Evolutionary conservation across 768 basidiomycete genomes (phyloP).

Genomic region (Psilocybe tampanensis): DNA sequence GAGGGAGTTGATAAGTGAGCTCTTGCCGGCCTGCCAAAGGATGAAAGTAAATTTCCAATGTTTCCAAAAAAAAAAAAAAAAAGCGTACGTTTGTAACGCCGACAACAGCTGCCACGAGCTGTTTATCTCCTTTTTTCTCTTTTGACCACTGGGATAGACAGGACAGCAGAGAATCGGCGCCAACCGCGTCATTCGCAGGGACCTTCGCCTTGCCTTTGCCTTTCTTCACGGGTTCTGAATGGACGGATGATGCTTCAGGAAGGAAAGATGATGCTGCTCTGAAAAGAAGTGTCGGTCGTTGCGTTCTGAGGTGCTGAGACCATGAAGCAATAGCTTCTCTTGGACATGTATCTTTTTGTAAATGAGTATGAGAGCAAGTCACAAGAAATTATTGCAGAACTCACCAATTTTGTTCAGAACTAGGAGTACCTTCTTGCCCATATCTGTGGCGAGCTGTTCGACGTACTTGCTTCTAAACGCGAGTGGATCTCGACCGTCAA

Average conservation of each 20-base stretch:
- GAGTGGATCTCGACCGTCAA: slow-evolving; percentile 85
- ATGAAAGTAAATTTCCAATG: not conserved
- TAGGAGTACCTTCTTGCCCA: slow-evolving; percentile 52
- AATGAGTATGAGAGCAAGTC: not conserved
- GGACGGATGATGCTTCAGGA: slow-evolving; percentile 32
- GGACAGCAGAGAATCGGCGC: slow-evolving; percentile 52
- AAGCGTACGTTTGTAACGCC: slow-evolving; percentile 78
- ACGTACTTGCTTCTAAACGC: slow-evolving; percentile 66
- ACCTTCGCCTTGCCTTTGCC: slow-evolving; percentile 49
- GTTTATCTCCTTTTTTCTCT: slow-evolving; percentile 47
- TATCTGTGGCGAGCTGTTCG: slow-evolving; percentile 52
- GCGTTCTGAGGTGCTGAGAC: slow-evolving; percentile 59
- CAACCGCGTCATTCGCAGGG: slow-evolving; percentile 59
- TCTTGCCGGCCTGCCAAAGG: slow-evolving; percentile 86
- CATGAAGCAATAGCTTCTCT: slow-evolving; percentile 75
- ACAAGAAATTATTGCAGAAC: not conserved
- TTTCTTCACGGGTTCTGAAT: slow-evolving; percentile 25
- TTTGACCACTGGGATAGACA: slow-evolving; percentile 49
- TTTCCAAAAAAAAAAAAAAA: slow-evolving; percentile 10
- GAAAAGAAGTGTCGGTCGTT: slow-evolving; percentile 71
- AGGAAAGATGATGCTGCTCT: slow-evolving; percentile 71
- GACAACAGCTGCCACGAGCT: slow-evolving; percentile 74
- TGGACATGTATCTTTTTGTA: slow-evolving; percentile 69
- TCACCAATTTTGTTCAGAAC: slow-evolving; percentile 87
- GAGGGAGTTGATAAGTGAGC: slow-evolving; percentile 82